phyloP scores from a whole-genome alignment of 352 stramenopile species.

The Phytophthora chlamydospora region DNA sequence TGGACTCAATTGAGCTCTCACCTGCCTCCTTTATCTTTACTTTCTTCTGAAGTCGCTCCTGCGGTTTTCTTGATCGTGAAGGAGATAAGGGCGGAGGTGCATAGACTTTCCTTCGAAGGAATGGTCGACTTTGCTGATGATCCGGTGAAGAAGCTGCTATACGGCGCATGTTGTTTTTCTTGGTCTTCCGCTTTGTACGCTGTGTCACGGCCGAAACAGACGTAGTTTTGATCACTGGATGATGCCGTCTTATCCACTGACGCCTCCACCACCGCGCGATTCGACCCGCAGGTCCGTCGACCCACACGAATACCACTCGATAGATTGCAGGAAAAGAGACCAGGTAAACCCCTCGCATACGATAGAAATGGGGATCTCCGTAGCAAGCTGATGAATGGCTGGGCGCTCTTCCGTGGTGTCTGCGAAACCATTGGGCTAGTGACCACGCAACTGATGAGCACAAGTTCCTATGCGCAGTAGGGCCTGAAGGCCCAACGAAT shows the following conservation, averaged over 20 bases:
- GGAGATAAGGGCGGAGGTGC: constrained; percentile 7
- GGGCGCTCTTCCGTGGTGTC: not conserved
- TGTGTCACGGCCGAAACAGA: not conserved
- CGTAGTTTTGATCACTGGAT: not conserved
- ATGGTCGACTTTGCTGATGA: not conserved
- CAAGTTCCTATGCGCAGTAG: constrained; percentile 16
- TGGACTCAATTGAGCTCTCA: not conserved
- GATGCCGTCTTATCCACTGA: constrained; percentile 2
- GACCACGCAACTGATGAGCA: constrained; percentile 37
- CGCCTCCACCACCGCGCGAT: constrained; percentile 45
- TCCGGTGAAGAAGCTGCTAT: not conserved
- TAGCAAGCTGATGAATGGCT: constrained; percentile 17
- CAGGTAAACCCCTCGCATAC: constrained; percentile 39
- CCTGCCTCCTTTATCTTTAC: not conserved
- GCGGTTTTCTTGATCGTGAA: constrained; percentile 17
- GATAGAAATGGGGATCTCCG: constrained; percentile 37
- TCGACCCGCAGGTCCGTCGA: constrained; percentile 36
- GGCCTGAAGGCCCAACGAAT: constrained; percentile 26
- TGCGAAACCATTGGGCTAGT: constrained; percentile 29
- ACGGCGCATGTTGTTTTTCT: constrained; percentile 11
- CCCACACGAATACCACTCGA: constrained; percentile 39
- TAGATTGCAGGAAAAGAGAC: constrained; percentile 44
- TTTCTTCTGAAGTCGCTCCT: constrained; percentile 1
- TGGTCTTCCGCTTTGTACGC: constrained; percentile 4
- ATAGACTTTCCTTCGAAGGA: constrained; percentile 14